Evolutionary conservation across 306 rosid species (phyloP).

Genomic region (Casuarina cunninghamiana): DNA sequence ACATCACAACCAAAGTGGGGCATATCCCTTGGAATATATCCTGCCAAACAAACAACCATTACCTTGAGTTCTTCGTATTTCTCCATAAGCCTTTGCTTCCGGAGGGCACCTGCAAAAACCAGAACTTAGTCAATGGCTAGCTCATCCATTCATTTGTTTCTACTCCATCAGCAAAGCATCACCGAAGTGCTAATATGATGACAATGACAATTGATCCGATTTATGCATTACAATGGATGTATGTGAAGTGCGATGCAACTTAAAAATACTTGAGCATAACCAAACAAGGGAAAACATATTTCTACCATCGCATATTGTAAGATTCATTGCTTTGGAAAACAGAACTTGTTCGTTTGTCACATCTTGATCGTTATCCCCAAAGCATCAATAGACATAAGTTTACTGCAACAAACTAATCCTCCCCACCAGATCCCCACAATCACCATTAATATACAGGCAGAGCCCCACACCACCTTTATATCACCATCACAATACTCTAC

Average conservation of each 20-base stretch:
- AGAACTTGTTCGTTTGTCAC: neutral
- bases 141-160: constrained; percentile 1
- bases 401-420: neutral
- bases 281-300: neutral
- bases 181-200: neutral
- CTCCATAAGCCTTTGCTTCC: constrained; percentile 60
- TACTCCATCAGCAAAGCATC: neutral
- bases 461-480: neutral
- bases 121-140: constrained; percentile 21
- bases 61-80: constrained; percentile 78
- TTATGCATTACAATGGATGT: too few relatives aligned
- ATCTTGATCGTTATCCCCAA: constrained; percentile 20
- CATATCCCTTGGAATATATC: neutral
- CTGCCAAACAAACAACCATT: neutral
- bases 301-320: neutral
- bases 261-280: neutral
- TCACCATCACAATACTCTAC: neutral
- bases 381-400: neutral
- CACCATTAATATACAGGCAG: neutral
- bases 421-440: neutral
- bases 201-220: neutral
- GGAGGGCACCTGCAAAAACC: constrained; percentile 65
- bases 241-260: neutral
- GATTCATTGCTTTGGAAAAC: neutral
- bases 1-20: neutral